phyloP scores from a whole-genome alignment of 768 basidiomycete genomes.

The Tulasnella sp. region DNA sequence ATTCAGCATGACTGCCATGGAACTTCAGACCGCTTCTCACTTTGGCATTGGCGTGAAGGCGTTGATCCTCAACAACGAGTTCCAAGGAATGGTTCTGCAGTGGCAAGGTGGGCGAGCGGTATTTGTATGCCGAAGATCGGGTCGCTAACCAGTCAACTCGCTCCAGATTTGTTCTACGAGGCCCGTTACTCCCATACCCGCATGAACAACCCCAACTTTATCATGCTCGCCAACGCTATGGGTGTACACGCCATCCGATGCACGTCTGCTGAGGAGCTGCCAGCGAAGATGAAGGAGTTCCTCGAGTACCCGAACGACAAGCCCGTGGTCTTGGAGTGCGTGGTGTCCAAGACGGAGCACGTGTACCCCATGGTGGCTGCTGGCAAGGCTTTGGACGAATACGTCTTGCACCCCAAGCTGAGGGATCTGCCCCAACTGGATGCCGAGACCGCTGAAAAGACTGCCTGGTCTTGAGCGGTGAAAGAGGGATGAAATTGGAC shows the following conservation, averaged over 20 bases:
- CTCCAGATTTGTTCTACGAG: conserved; percentile 87
- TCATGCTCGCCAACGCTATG: conserved; percentile 86
- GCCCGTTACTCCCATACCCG: conserved; percentile 92
- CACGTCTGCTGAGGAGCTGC: conserved; percentile 65
- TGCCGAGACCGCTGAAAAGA: conserved; percentile 12
- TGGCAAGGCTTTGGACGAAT: conserved; percentile 92
- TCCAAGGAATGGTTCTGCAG: conserved; percentile 98
- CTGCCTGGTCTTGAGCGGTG: conserved; percentile 24
- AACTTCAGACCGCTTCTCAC: conserved; percentile 89
- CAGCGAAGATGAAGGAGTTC: conserved; percentile 97
- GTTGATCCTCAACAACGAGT: conserved; percentile 89
- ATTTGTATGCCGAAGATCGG: not conserved
- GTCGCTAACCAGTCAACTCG: not conserved
- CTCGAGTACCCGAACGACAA: conserved; percentile 84
- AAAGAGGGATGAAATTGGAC: not conserved
- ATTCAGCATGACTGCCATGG: conserved; percentile 99
- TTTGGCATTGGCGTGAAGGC: conserved; percentile 94
- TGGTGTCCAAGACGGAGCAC: conserved; percentile 79
- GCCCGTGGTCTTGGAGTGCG: conserved; percentile 88
- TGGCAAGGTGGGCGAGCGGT: conserved; percentile 74
- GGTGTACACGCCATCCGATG: conserved; percentile 86
- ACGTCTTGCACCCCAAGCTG: conserved; percentile 64
- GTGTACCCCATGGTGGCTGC: conserved; percentile 93
- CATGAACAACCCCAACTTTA: conserved; percentile 96
- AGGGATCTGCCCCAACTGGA: conserved; percentile 22